Conservation (phyloP, 257 asterid species). For the Eustoma russellianum region DNA sequence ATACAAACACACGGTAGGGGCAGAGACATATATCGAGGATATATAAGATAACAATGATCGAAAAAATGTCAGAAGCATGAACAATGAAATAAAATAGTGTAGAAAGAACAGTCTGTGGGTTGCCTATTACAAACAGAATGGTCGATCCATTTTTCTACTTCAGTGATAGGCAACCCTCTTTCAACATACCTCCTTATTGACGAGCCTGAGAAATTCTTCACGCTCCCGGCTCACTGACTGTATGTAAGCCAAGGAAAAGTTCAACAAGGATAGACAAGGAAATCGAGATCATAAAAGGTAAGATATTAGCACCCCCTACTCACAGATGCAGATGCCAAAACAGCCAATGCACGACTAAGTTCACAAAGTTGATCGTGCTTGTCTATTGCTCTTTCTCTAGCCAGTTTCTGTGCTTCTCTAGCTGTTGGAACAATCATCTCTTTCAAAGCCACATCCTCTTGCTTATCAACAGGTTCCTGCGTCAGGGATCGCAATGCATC, state of each 20-base stretch:
- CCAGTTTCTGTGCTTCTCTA: constrained; percentile 62
- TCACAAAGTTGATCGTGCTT: constrained; percentile 77
- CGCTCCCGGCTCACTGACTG: constrained; percentile 93
- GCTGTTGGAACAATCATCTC: constrained; percentile 58
- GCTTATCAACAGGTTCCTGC: constrained; percentile 32
- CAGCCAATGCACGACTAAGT: constrained; percentile 85
- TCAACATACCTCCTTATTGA: constrained; percentile 66
- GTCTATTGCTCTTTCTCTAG: constrained; percentile 69
- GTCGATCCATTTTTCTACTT: too few species aligned
- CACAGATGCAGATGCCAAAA: constrained; percentile 88
- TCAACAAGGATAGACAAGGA: constrained; percentile 5
- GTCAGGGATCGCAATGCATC: constrained; percentile 42
- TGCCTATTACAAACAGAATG: neutral
- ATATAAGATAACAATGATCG: too few species aligned
- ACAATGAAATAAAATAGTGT: neutral
- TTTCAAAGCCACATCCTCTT: constrained; percentile 60
- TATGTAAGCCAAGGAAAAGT: constrained; percentile 9
- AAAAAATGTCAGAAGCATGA: too few species aligned
- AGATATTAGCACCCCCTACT: constrained; percentile 9
- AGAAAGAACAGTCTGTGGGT: neutral
- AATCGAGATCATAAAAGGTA: neutral
- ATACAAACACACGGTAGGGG: too few species aligned
- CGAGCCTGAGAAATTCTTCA: constrained; percentile 79
- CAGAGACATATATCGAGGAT: too few species aligned
- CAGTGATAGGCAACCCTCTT: neutral